Evolutionary conservation across 768 basidiomycete genomes (phyloP).

Genomic region (Kwoniella sp.): DNA sequence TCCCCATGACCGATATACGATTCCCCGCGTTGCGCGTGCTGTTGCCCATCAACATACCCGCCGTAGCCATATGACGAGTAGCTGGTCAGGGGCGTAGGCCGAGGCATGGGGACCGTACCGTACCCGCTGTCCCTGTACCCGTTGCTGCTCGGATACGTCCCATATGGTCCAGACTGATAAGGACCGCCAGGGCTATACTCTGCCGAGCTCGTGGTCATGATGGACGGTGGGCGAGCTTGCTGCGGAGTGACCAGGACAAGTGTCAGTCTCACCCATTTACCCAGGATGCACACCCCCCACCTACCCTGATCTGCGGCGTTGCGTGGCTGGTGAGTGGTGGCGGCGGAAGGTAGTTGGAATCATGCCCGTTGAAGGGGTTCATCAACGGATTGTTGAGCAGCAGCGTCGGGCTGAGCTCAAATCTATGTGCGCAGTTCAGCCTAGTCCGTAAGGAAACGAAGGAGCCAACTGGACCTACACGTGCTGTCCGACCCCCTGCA

Average conservation of each 20-base stretch:
- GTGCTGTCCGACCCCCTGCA: conserved; percentile 45
- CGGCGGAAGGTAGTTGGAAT: conserved; percentile 48
- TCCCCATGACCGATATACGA: background rate
- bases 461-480: no score
- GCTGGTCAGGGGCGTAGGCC: no score
- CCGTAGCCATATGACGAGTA: background rate
- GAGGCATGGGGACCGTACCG: background rate
- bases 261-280: background rate
- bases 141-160: background rate
- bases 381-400: conserved; percentile 43
- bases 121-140: conserved; percentile 2
- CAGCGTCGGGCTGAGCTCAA: conserved; percentile 46
- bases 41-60: background rate
- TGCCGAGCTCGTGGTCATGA: conserved; percentile 13
- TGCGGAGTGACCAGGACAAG: background rate
- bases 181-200: conserved; percentile 7
- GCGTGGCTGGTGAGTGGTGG: conserved; percentile 28
- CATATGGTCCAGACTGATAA: no score
- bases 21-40: background rate
- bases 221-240: conserved; percentile 18
- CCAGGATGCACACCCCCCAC: background rate
- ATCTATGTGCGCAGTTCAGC: no score
- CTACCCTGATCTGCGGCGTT: conserved; percentile 17
- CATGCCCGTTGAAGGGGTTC: conserved; percentile 39
- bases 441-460: no score